Conservation (phyloP, 495 filamentous ascomycete species). For the Venustampulla echinocandica region DNA sequence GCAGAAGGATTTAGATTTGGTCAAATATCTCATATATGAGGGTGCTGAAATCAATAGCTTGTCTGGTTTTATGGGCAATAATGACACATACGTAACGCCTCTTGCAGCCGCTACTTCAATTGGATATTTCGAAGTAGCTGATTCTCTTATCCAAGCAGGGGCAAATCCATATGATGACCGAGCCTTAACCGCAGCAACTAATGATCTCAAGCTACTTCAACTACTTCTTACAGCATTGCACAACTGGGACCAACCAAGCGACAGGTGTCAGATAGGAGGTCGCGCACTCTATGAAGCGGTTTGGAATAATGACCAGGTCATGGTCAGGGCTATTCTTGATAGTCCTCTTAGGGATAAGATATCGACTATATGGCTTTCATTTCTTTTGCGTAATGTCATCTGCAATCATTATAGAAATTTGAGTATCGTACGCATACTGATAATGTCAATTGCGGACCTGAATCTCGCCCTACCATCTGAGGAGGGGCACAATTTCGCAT, state of each 20-base stretch:
- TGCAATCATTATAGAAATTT: slow-evolving; percentile 6
- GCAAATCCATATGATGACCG: not conserved
- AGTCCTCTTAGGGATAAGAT: slow-evolving; percentile 3
- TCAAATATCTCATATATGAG: slow-evolving; percentile 6
- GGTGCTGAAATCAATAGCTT: slow-evolving; percentile 10
- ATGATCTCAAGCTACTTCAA: not conserved
- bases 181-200: not conserved
- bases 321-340: slow-evolving; percentile 7
- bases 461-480: not conserved
- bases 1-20: not conserved
- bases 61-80: not conserved
- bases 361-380: not conserved
- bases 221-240: not conserved
- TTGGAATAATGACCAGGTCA: slow-evolving; percentile 2
- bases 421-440: slow-evolving; percentile 3
- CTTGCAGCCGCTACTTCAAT: not conserved
- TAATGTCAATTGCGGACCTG: not conserved
- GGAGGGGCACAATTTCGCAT: not conserved
- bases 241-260: not conserved
- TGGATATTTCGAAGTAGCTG: not conserved
- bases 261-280: no score
- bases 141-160: slow-evolving; percentile 2
- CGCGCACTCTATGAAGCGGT: slow-evolving; percentile 1
- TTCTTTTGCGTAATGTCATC: slow-evolving; percentile 2
- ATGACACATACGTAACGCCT: no score